Percentiles rank a stretch among this genome's conserved stretches.
phyloP scores from a whole-genome alignment of 495 filamentous ascomycete species.

The Lasiosphaeris hirsuta region DNA sequence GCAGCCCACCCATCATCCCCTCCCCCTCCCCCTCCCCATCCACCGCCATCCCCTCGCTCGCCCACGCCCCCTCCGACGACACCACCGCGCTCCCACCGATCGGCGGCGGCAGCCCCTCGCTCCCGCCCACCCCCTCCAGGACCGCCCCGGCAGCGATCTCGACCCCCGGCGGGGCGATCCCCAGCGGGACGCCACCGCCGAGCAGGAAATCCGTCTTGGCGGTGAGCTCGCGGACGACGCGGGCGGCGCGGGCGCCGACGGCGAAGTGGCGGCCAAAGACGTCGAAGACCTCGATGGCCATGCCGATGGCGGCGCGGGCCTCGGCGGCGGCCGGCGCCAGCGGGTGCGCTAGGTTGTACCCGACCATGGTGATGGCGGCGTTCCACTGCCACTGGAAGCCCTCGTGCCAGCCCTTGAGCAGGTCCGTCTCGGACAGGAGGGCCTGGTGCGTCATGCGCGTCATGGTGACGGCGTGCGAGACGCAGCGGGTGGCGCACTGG shows the following conservation, averaged over 20 bases:
- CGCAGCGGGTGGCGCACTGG: conserved; percentile 35
- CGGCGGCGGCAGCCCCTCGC: neutral
- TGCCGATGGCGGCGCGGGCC: conserved; percentile 39
- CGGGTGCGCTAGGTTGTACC: conserved; percentile 47
- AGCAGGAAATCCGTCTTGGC: conserved; percentile 14
- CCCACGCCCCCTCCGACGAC: neutral
- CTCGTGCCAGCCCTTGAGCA: conserved; percentile 50
- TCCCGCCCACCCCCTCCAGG: neutral
- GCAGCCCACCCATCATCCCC: neutral
- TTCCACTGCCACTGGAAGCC: conserved; percentile 55
- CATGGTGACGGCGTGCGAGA: conserved; percentile 46
- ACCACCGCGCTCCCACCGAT: neutral
- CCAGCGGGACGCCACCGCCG: too few relatives aligned
- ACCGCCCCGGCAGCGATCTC: too few relatives aligned
- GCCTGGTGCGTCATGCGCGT: conserved; percentile 51
- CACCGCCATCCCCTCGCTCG: neutral
- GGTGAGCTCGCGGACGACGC: conserved; percentile 30
- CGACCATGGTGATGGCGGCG: conserved; percentile 47
- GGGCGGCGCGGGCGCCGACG: conserved; percentile 41
- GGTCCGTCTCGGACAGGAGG: conserved; percentile 39
- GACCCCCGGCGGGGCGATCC: too few relatives aligned
- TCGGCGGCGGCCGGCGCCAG: conserved; percentile 17
- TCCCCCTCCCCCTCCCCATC: neutral
- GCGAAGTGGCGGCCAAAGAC: conserved; percentile 43
- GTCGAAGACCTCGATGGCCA: conserved; percentile 43